Evolutionary conservation across 805 yeast species (phyloP), one percentile per base, ranked within the genome.

Genomic region (Candida boidinii): DNA sequence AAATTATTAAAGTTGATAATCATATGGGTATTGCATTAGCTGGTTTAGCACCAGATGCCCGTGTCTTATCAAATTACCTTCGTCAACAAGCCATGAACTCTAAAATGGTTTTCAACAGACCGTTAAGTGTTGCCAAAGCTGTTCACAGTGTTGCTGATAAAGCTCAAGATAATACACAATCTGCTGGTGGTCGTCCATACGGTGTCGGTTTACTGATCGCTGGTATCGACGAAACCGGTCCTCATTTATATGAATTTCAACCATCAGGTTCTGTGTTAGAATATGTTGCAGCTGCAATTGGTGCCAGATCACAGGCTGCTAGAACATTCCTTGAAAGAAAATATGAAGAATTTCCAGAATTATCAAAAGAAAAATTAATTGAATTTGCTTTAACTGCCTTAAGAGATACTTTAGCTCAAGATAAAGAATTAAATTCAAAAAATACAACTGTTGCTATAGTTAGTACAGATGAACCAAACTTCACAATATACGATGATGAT

Each of bases 271-370:
- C 90, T 17, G 92, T 82, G 16, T 66, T 87, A 48, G 97, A 92
- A 58, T 83, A 88, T 54, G 75, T 72, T 46, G 97, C 95, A 23
- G 79, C 96, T 10, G 95, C 98, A 23, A 86, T 92, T 51, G 99
- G 99, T 29, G 97, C 99, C 8, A 75, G 99, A 54, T 90, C 97
- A 2, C 99, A 92, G 62, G 97, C 97, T 31, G 96, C 96, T 12
- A 77, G 94, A 64, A 92, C 99, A 2, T 92, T 86, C 48, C 64
- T 92, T 53, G 99, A 92, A 60, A 78, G 95, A 53, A 79, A 80
- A 45, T 68, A 79, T 52, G 86, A 83, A 23, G 64, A 66, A 20
- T 83, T 85, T 45, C 62, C 76, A 14, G 68, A 70, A 34, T 63
- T 76, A 7, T 63, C 72, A 10, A 63, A 70, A 24, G 94, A 86